Percentiles rank a stretch among this genome's conserved stretches.
phyloP scores from a whole-genome alignment of 2,329 filamentous ascomycete genomes.

The Cytospora piceae region DNA sequence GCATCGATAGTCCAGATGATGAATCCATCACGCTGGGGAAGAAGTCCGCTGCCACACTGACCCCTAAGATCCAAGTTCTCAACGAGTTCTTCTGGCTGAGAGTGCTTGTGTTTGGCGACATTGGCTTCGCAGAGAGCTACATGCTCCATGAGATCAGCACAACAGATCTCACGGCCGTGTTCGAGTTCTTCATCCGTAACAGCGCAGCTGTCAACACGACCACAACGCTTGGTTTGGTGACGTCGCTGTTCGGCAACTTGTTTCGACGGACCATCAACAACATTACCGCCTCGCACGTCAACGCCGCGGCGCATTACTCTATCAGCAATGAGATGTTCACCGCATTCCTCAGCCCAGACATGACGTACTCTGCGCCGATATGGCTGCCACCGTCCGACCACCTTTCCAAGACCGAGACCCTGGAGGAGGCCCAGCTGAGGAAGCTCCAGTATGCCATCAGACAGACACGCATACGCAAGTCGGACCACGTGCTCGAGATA shows the following conservation, averaged over 20 bases:
- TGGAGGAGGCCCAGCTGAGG: constrained; percentile 28
- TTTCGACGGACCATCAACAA: constrained; percentile 12
- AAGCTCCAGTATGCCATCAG: constrained; percentile 27
- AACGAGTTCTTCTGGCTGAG: constrained; percentile 26
- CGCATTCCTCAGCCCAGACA: constrained; percentile 28
- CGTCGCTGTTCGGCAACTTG: background rate
- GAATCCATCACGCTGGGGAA: constrained; percentile 8
- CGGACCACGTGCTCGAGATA: constrained; percentile 30
- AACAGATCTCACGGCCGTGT: constrained; percentile 21
- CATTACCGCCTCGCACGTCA: constrained; percentile 15
- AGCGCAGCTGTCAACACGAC: constrained; percentile 11
- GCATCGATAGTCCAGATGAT: constrained; percentile 6
- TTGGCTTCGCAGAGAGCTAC: constrained; percentile 30
- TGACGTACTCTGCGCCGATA: constrained; percentile 30
- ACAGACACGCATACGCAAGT: constrained; percentile 9
- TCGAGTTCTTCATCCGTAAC: constrained; percentile 30
- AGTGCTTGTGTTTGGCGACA: constrained; percentile 23
- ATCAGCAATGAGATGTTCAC: constrained; percentile 29
- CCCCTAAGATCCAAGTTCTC: constrained; percentile 8
- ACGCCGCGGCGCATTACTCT: constrained; percentile 25
- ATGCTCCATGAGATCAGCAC: constrained; percentile 27
- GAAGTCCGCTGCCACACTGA: background rate
- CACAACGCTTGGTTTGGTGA: constrained; percentile 6
- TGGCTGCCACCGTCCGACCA: constrained; percentile 26
- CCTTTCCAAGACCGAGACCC: constrained; percentile 17